A percentile compares a stretch with the other conserved stretches of the same genome.
phyloP scores from a whole-genome alignment of 2,329 filamentous ascomycete genomes.

The Ceratocystis albifundus region DNA sequence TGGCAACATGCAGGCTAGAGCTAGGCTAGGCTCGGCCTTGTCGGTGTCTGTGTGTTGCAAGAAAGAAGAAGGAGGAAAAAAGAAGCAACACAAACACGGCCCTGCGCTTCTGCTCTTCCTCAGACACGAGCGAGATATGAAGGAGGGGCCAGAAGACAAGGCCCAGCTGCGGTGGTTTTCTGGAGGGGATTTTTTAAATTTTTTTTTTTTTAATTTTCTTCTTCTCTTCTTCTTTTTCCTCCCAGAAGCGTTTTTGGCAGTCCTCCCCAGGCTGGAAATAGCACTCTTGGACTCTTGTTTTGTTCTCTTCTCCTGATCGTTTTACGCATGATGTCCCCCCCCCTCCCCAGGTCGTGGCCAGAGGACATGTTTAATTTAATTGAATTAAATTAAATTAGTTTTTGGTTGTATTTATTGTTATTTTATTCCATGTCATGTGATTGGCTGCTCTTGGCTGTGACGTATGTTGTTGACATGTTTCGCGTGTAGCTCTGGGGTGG shows the following conservation, averaged over 20 bases:
- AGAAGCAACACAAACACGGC: not conserved
- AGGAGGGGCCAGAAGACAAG: not conserved
- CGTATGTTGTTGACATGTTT: not conserved
- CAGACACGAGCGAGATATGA: slow-evolving; percentile 10
- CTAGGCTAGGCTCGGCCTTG: not conserved
- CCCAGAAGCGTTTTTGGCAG: slow-evolving; percentile 1
- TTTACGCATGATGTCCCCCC: not conserved
- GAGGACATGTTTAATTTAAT: not conserved
- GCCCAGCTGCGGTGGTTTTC: not conserved
- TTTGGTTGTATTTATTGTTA: too few relatives aligned
- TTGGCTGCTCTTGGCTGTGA: not conserved
- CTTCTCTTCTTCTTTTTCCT: too few relatives aligned
- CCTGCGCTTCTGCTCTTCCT: not conserved
- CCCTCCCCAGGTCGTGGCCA: not conserved
- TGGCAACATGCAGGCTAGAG: too few relatives aligned
- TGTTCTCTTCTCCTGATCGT: not conserved
- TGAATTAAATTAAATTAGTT: not conserved
- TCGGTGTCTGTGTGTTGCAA: slow-evolving; percentile 5
- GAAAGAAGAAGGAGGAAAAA: not conserved
- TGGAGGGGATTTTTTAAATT: not conserved
- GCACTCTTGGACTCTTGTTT: not conserved
- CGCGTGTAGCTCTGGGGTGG: not conserved
- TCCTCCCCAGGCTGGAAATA: not conserved
- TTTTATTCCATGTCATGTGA: not conserved
- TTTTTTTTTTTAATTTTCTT: too few relatives aligned